Conservation (phyloP, 805 yeast genomes). For the Kodamaea laetipori region DNA sequence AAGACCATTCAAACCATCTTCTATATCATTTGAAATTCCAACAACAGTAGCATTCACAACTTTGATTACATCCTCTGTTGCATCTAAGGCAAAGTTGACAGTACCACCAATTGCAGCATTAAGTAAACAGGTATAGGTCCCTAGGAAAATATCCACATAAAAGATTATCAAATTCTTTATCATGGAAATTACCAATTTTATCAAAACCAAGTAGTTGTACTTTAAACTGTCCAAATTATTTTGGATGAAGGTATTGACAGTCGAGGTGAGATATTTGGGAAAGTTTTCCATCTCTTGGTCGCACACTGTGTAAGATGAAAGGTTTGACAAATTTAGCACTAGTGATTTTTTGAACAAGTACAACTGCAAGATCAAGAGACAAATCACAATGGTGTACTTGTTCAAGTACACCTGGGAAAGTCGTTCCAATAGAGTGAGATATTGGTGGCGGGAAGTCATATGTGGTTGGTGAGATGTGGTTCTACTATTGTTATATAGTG, state of each 20-base stretch:
- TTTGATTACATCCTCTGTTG: constrained; percentile 62
- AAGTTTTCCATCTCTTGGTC: constrained; percentile 40
- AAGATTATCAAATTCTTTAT: constrained; percentile 63
- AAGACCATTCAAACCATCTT: constrained; percentile 64
- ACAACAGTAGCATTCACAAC: constrained; percentile 62
- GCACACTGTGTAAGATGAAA: constrained; percentile 39
- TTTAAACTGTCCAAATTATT: constrained; percentile 51
- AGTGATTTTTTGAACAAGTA: constrained; percentile 56
- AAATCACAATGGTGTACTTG: constrained; percentile 56
- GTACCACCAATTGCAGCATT: constrained; percentile 74
- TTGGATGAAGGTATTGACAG: constrained; percentile 56
- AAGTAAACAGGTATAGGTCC: constrained; percentile 83
- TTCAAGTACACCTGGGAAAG: constrained; percentile 70
- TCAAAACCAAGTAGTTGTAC: constrained; percentile 43
- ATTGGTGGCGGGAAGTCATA: constrained; percentile 21
- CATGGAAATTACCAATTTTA: constrained; percentile 54
- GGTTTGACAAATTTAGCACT: constrained; percentile 37
- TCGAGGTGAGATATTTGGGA: constrained; percentile 57
- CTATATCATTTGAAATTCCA: constrained; percentile 58
- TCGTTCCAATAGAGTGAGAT: constrained; percentile 52
- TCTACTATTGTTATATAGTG: background rate
- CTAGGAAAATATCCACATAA: constrained; percentile 70
- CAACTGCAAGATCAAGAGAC: constrained; percentile 62
- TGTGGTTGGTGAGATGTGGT: background rate
- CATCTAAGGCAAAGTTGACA: constrained; percentile 69